phyloP scores from a whole-genome alignment of 1,284 basidiomycete species.

The Golubevia pallescens region DNA sequence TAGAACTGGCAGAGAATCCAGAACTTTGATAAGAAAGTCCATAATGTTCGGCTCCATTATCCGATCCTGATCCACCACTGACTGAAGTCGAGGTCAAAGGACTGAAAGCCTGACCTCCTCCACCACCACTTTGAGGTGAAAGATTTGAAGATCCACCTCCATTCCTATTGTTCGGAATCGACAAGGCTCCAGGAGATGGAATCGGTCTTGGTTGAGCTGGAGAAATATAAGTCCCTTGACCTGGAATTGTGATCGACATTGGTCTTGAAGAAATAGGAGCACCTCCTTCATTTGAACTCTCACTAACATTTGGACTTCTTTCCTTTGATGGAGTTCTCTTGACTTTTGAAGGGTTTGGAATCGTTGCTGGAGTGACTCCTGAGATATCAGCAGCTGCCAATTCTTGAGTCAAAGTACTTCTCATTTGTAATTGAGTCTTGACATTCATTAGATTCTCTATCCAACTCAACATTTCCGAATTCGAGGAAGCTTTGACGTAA shows the following conservation, averaged over 20 bases:
- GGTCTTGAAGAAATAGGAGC: constrained; percentile 5
- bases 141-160: too few relatives aligned
- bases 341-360: background rate
- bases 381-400: constrained; percentile 32
- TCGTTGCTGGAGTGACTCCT: background rate
- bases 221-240: constrained; percentile 19
- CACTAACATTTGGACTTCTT: too few relatives aligned
- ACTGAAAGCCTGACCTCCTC: constrained; percentile 33
- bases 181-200: background rate
- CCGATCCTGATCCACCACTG: constrained; percentile 19
- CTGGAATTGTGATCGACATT: constrained; percentile 42
- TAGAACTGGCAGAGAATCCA: constrained; percentile 30
- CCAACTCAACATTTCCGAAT: constrained; percentile 47
- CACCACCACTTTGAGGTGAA: constrained; percentile 8
- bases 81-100: constrained; percentile 37
- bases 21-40: constrained; percentile 48
- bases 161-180: too few relatives aligned
- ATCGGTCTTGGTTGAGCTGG: constrained; percentile 43
- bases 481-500: constrained; percentile 43
- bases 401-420: constrained; percentile 42
- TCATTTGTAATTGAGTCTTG: constrained; percentile 26
- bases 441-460: constrained; percentile 42
- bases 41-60: constrained; percentile 32
- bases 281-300: too few relatives aligned
- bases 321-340: too few relatives aligned